These are phyloP conservation scores for Rhizoclosmatium globosum DNA, from an alignment of 192 early-diverging fungal species.

Conservation along the genomic window DNA sequence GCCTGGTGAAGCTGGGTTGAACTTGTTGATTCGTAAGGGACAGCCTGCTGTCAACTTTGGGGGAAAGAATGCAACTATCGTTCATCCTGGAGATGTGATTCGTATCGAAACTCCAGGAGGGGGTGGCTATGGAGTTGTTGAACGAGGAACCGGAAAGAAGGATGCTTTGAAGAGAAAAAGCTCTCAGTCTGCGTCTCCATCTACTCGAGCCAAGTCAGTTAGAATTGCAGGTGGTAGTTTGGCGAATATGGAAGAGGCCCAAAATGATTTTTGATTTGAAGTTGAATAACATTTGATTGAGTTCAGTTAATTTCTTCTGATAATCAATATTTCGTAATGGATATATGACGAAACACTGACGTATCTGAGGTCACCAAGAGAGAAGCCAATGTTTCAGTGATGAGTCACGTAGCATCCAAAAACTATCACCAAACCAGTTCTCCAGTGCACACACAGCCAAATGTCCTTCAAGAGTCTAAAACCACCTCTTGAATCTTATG, in stretches of 20 bases:
- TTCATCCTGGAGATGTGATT: constrained; percentile 80
- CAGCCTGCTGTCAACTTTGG: constrained; percentile 70
- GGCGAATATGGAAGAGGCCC: constrained; percentile 22
- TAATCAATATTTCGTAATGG: too few relatives aligned
- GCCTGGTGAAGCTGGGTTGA: constrained; percentile 75
- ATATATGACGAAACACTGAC: too few relatives aligned
- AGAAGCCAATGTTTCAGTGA: too few relatives aligned
- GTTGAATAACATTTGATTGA: background rate
- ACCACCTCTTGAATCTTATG: too few relatives aligned
- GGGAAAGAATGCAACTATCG: constrained; percentile 87
- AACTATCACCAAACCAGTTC: too few relatives aligned
- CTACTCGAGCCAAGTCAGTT: background rate
- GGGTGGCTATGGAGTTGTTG: constrained; percentile 70
- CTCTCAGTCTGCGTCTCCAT: background rate
- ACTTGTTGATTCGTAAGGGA: constrained; percentile 74
- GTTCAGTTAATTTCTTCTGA: background rate
- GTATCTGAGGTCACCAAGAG: too few relatives aligned
- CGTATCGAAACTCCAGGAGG: constrained; percentile 93
- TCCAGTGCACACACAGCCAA: too few relatives aligned
- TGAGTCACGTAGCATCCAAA: too few relatives aligned
- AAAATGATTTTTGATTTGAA: constrained; percentile 28
- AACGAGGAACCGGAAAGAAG: background rate
- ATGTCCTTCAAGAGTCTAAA: too few relatives aligned
- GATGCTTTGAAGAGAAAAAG: background rate
- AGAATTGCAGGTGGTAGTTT: constrained; percentile 21